These are phyloP conservation scores for Nyctanthes arbortristis DNA, from an alignment of 257 asterid genomes.

Conservation along the genomic window DNA sequence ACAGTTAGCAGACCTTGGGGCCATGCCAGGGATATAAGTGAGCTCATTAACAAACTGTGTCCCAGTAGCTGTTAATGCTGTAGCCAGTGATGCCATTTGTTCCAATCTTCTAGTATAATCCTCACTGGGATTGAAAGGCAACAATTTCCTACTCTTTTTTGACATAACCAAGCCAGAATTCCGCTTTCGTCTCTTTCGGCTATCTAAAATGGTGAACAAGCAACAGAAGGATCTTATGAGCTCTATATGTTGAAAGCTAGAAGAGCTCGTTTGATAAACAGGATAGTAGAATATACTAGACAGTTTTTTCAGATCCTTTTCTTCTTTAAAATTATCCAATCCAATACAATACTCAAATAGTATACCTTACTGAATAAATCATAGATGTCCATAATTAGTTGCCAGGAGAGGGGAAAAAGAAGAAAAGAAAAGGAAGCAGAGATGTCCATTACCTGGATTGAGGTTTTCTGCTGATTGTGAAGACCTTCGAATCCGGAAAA, in stretches of 20 bases:
- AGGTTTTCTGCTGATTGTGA: conserved; percentile 39
- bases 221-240: conserved; percentile 5
- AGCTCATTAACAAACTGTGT: conserved; percentile 76
- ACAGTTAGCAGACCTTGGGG: conserved; percentile 72
- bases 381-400: background rate
- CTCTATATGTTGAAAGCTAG: background rate
- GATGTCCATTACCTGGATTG: conserved; percentile 41
- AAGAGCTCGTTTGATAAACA: background rate
- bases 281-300: no score
- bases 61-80: conserved; percentile 69
- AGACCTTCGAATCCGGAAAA: conserved; percentile 71
- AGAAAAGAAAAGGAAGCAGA: background rate
- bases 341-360: background rate
- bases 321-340: no score
- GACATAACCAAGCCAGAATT: conserved; percentile 38
- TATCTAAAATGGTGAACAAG: conserved; percentile 36
- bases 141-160: conserved; percentile 69
- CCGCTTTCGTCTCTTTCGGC: conserved; percentile 60
- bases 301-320: no score
- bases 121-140: conserved; percentile 70
- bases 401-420: background rate
- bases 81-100: conserved; percentile 93
- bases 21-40: conserved; percentile 71
- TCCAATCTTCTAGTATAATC: conserved; percentile 65
- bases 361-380: background rate